A percentile compares a stretch with the other conserved stretches of the same genome.
Conservation (phyloP, 2,329 filamentous ascomycete genomes). For the Dryadomyces quercus-mongolicae region DNA sequence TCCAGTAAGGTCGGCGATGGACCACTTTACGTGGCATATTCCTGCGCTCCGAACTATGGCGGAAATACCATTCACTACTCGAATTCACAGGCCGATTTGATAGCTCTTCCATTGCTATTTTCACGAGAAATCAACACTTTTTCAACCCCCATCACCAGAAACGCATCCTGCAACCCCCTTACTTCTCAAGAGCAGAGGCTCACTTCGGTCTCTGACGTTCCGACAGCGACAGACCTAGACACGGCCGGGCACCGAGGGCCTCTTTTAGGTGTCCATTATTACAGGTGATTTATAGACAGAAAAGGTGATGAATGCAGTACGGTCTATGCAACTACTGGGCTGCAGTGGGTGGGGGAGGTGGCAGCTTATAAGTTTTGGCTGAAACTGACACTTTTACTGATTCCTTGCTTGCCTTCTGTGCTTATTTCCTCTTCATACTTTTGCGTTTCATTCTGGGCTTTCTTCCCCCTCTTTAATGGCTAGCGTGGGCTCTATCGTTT, state of each 20-base stretch:
- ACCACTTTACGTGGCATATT: background rate
- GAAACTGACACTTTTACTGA: background rate
- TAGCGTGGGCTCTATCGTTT: background rate
- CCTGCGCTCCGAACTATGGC: background rate
- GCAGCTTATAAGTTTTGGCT: background rate
- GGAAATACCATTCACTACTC: background rate
- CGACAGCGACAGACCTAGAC: background rate
- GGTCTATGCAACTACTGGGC: background rate
- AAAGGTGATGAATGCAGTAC: too few relatives aligned
- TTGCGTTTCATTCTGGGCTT: background rate
- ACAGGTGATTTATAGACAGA: too few relatives aligned
- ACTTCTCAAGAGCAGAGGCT: background rate
- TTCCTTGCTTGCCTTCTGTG: background rate
- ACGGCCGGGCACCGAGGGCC: background rate
- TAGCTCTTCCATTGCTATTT: background rate
- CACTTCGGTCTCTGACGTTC: background rate
- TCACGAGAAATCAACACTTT: background rate
- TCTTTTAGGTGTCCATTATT: too few relatives aligned
- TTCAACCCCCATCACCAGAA: background rate
- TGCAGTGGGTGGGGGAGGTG: background rate
- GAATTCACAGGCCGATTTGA: background rate
- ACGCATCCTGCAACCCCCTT: background rate
- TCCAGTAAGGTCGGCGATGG: conserved; percentile 1
- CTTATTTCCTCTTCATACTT: background rate
- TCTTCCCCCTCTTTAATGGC: background rate